Base-by-base conservation (phyloP, 345 rosid species). In the Rhodomyrtus tomentosa region DNA sequence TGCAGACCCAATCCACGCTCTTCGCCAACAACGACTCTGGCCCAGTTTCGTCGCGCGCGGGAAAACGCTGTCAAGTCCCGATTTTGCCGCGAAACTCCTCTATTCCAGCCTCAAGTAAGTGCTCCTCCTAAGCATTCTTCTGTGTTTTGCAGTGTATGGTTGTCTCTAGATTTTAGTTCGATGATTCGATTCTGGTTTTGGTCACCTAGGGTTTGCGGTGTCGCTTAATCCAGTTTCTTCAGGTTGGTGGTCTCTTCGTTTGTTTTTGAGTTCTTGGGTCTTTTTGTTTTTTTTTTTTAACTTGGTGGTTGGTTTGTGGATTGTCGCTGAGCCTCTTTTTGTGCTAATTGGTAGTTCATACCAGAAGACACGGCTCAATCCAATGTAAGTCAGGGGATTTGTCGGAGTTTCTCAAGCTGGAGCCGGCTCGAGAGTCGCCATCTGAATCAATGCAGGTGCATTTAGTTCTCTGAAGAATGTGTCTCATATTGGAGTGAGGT, bases 401-500 rank as follows among this genome's bases (percentile, higher is more conserved):
- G 80, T 90, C 95, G 8, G 93, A 84, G 27, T 79, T 90, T 56
- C 80, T 84, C 58, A 86, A 88, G 73, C 84, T 55, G 81, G 87
- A 84, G 83, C 83, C 87, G 83, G 89, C 54, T 83, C 84, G 73
- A 73, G 86, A 88, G 88, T 84, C 40, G 79, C 86, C 79, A 55
- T 72, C 51, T 50, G 89, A 88, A 29, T 85, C 93, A 8, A 83
- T 79, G 49, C 89, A 91, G 93, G 96, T 93, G 50, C 18, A 59
- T 81, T 5, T 5, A 16, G 36, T 55, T 82, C 81, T 8, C 50
- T 24, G 50, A 10, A 32, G 45, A 10, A 32, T 50, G 36, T 2
- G 22, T 83, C 50, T 74, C 50, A 20, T 50, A 16, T 13, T 83
- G 16, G 40, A 55, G 24, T 29, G 25, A 32, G 20, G 55, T 20